Percentiles rank a stretch among this genome's conserved stretches.
Evolutionary conservation across 2,329 filamentous ascomycete species (phyloP).

Genomic region (Aschersonia sp.): DNA sequence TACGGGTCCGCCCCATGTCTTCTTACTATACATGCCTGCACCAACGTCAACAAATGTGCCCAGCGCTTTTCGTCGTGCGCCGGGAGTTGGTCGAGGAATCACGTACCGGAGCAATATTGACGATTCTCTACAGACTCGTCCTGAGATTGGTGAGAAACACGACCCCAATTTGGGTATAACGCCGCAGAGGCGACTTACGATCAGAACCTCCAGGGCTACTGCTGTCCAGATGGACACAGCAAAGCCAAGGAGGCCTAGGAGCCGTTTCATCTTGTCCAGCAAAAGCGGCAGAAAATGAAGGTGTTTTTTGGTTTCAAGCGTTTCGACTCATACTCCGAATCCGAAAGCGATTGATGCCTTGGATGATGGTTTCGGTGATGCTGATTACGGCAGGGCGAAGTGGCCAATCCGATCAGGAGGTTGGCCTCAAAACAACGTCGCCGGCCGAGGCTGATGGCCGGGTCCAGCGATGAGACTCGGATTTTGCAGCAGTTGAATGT

Average conservation of each 20-base stretch:
- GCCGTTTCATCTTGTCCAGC: conserved; percentile 29
- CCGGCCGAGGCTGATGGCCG: too few species aligned
- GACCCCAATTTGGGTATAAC: background rate
- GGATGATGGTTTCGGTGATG: background rate
- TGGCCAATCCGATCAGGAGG: too few species aligned
- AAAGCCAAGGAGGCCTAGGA: conserved; percentile 34
- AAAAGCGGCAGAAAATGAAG: too few species aligned
- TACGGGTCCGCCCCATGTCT: conserved; percentile 72
- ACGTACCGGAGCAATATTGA: conserved; percentile 61
- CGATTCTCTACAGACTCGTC: conserved; percentile 62
- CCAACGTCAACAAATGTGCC: background rate
- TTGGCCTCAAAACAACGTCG: too few species aligned
- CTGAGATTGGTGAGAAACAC: conserved; percentile 24
- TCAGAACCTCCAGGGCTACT: conserved; percentile 39
- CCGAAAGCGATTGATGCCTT: background rate
- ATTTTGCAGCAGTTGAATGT: too few species aligned
- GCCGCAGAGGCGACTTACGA: conserved; percentile 15
- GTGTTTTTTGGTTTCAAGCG: background rate
- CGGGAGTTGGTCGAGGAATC: background rate
- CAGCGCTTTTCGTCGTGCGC: background rate
- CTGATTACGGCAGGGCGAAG: background rate
- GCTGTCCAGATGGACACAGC: conserved; percentile 38
- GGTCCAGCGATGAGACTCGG: too few species aligned
- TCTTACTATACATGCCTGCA: conserved; percentile 84
- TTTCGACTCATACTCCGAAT: background rate